phyloP scores from a whole-genome alignment of 805 yeast genomes.

The Candida xyloterini region DNA sequence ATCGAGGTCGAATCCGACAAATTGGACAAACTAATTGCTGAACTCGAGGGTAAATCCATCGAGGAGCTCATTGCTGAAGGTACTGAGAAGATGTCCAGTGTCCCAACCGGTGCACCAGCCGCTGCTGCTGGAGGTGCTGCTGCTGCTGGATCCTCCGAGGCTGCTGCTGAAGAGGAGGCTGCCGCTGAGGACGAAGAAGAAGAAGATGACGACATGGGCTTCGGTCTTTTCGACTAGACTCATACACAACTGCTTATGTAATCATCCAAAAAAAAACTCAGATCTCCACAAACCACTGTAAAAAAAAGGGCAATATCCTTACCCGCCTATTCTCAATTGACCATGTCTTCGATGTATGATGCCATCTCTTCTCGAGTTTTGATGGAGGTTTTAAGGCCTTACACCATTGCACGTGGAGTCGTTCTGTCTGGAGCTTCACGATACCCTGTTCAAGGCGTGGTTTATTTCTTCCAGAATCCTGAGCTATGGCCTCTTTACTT shows the following conservation, averaged over 20 bases:
- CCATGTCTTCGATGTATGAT: slow-evolving; percentile 11
- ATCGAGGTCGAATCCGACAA: slow-evolving; percentile 78
- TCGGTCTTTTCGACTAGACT: slow-evolving; percentile 94
- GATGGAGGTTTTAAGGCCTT: slow-evolving; percentile 25
- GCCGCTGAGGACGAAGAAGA: slow-evolving; percentile 49
- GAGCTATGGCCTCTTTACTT: slow-evolving; percentile 28
- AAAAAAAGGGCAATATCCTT: slow-evolving; percentile 10
- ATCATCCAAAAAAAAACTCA: slow-evolving; percentile 2
- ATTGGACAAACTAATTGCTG: slow-evolving; percentile 65
- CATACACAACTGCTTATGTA: slow-evolving; percentile 11
- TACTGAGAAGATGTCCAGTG: slow-evolving; percentile 75
- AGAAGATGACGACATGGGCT: slow-evolving; percentile 63
- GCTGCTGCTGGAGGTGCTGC: slow-evolving; percentile 56
- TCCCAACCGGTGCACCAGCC: slow-evolving; percentile 82
- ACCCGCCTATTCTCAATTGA: slow-evolving; percentile 3
- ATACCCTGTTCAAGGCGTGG: slow-evolving; percentile 28
- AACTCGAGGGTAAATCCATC: slow-evolving; percentile 74
- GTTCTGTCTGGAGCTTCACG: slow-evolving; percentile 15
- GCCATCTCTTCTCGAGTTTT: slow-evolving; percentile 18
- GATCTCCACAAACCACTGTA: not conserved
- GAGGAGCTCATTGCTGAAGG: slow-evolving; percentile 78
- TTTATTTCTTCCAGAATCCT: slow-evolving; percentile 25
- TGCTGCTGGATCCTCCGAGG: slow-evolving; percentile 53
- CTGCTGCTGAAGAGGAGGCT: slow-evolving; percentile 56
- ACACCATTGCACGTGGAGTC: slow-evolving; percentile 16